Conservation (phyloP, 176 grass and related monocot genomes). For the Rhynchospora pubera region DNA sequence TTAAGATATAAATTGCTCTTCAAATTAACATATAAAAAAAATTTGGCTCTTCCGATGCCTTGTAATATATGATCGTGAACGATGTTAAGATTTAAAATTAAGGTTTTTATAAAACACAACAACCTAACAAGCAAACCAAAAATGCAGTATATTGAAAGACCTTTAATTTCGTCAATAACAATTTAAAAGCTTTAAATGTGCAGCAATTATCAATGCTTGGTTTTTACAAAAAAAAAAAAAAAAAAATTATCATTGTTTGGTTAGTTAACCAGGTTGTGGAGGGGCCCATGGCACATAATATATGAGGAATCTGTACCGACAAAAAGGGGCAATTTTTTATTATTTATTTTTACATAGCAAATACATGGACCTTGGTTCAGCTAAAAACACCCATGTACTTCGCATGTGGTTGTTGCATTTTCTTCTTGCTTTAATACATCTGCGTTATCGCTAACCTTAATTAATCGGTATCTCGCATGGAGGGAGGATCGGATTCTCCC, state of each 20-base stretch:
- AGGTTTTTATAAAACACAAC: not conserved
- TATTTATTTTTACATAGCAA: not conserved
- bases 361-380: not conserved
- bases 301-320: not conserved
- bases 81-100: not conserved
- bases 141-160: too few species aligned
- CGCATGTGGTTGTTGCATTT: conserved; percentile 11
- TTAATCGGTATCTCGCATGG: not conserved
- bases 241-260: not conserved
- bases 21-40: not conserved
- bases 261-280: not conserved
- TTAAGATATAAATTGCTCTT: not conserved
- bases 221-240: too few species aligned
- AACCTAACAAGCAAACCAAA: too few species aligned
- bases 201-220: too few species aligned
- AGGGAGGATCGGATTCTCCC: not conserved
- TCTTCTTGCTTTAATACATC: conserved; percentile 1
- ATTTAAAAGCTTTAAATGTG: too few species aligned
- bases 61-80: not conserved
- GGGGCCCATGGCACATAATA: not conserved
- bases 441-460: conserved; percentile 1
- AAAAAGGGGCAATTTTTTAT: not conserved
- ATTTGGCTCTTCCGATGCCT: not conserved
- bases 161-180: too few species aligned
- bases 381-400: not conserved